Conservation (phyloP, 2,329 filamentous ascomycete genomes). For the Penicillium sp. region DNA sequence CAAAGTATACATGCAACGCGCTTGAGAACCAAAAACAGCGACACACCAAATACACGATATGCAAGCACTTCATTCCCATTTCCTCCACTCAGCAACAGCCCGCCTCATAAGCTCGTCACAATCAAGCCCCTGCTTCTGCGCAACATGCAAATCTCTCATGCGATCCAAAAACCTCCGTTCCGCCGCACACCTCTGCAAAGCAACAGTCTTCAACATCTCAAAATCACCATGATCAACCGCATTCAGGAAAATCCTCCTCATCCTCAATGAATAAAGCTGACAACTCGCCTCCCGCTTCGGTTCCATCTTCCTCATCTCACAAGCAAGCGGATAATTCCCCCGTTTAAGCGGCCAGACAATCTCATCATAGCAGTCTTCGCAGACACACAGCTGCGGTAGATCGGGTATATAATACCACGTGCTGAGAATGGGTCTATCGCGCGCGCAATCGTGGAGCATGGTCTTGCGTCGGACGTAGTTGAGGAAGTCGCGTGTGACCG, state of each 20-base stretch:
- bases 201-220: constrained; percentile 59
- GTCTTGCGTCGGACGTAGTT: constrained; percentile 60
- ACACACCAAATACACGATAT: not conserved
- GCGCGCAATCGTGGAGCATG: constrained; percentile 59
- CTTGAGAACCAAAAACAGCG: not conserved
- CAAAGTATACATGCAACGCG: constrained; percentile 1
- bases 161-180: constrained; percentile 59
- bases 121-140: constrained; percentile 58
- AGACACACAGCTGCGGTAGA: constrained; percentile 75
- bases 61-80: constrained; percentile 46
- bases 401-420: constrained; percentile 75
- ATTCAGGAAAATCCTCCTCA: constrained; percentile 68
- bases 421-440: constrained; percentile 59
- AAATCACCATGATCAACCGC: constrained; percentile 66
- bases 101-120: constrained; percentile 46
- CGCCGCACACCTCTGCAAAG: constrained; percentile 55
- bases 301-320: constrained; percentile 59
- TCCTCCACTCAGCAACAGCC: constrained; percentile 51
- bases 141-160: constrained; percentile 52
- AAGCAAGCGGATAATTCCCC: constrained; percentile 54
- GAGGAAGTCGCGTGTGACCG: constrained; percentile 60
- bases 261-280: constrained; percentile 74
- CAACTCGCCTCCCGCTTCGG: constrained; percentile 53
- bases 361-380: constrained; percentile 79
- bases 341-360: constrained; percentile 67